phyloP scores from a whole-genome alignment of 306 rosid genomes.

The Prunus kanzakura region DNA sequence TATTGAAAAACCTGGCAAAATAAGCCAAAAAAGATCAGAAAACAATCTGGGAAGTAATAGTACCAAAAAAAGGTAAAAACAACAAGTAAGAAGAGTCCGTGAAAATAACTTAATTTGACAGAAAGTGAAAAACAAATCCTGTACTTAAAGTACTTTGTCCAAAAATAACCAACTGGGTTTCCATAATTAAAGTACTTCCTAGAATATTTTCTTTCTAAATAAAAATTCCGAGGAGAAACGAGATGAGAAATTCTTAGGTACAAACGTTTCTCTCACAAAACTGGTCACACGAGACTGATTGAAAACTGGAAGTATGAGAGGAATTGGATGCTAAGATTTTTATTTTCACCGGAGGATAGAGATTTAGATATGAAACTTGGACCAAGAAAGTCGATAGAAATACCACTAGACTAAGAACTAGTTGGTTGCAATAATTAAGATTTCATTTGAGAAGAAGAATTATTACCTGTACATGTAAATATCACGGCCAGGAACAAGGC shows the following conservation, averaged over 20 bases:
- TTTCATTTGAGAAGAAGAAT: neutral
- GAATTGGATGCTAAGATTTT: neutral
- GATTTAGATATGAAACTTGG: neutral
- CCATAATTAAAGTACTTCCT: neutral
- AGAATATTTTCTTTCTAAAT: neutral
- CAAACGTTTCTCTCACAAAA: neutral
- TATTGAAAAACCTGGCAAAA: neutral
- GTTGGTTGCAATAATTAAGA: neutral
- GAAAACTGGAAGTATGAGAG: no score
- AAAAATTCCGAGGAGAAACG: neutral
- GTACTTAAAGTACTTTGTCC: neutral
- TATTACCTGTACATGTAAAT: constrained; percentile 86
- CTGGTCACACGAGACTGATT: neutral
- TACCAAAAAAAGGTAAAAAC: neutral
- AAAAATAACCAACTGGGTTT: neutral
- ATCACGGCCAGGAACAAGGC: constrained; percentile 69
- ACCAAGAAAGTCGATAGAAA: neutral
- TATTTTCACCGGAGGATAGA: neutral
- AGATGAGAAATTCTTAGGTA: neutral
- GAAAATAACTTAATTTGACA: neutral
- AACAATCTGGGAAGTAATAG: neutral
- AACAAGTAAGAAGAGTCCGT: neutral
- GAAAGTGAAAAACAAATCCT: neutral
- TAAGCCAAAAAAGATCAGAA: neutral
- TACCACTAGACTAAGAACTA: neutral